Evolutionary conservation across 225 moss, liverwort and hornwort species (phyloP), one percentile per base, ranked within the genome.

Genomic region (Ulota crispa): DNA sequence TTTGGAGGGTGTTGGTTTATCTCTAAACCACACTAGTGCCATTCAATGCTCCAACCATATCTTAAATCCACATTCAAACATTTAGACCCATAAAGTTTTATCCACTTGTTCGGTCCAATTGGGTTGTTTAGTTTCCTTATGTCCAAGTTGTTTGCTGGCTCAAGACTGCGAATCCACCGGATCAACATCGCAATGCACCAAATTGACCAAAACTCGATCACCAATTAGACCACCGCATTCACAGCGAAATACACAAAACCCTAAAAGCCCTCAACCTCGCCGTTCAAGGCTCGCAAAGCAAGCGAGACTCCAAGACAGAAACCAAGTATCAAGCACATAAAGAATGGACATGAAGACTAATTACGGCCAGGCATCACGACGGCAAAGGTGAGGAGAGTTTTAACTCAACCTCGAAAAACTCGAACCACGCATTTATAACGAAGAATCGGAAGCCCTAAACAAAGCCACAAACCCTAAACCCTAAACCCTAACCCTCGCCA

Each of bases 391-490:
- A 5, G 12, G 43, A 27, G 1, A 77, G 2, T 2, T 18, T 19
- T 4, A 20, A 39, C 37, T 0, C 0, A 28, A 54, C 12, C 18
- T 41, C 0, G 0, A 4, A 21, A 13, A 64, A 37, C 11, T 67
- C 20, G 20, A 0, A 24, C 45, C 20, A 54, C 19, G 4, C 41
- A 23, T 8, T 50, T 2, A 26, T 9, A 2, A 5, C 23, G 16
- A 37, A 52, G 24, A 32, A 3, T 5, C 16, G 0, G 12, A 56
- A 32, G 4, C 55, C 68, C 61, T 42, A 37, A 60, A 70, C 10
- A 8, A 3, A 19, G 13, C 65, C 28, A 54, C 47, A 76, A 68
- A 80, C 23, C 68, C 69, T 74, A 76, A 68, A 80, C 23, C 68
- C 69, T 74, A 76, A 68, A 50, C 61, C 75, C 70, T 27, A 70